Conservation (phyloP, 108 stramenopile species). For the Poteriospumella lacustris region DNA sequence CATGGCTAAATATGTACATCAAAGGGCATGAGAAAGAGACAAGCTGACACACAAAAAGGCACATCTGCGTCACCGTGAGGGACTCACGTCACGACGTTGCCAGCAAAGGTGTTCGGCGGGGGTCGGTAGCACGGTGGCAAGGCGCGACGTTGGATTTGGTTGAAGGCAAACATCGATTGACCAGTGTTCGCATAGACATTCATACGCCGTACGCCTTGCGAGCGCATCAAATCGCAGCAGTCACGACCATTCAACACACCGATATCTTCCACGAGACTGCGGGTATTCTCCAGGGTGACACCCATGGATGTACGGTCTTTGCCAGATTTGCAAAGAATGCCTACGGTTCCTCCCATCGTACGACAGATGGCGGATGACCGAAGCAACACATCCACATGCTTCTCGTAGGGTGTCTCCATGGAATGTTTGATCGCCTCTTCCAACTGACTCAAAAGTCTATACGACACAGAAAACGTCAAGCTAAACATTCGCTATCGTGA, state of each 20-base stretch:
- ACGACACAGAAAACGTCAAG: neutral
- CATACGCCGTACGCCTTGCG: constrained; percentile 26
- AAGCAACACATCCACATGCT: constrained; percentile 13
- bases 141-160: neutral
- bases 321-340: constrained; percentile 20
- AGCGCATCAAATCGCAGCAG: neutral
- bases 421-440: neutral
- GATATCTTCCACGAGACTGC: neutral
- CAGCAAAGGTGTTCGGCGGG: neutral
- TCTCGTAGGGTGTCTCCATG: neutral
- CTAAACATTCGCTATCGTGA: neutral
- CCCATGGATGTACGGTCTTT: constrained; percentile 29
- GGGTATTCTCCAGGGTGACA: constrained; percentile 21
- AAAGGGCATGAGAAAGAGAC: too few relatives aligned
- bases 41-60: too few relatives aligned
- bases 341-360: neutral
- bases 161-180: constrained; percentile 26
- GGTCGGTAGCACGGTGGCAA: constrained; percentile 22
- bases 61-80: too few relatives aligned
- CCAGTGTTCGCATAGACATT: constrained; percentile 32
- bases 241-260: constrained; percentile 5
- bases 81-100: constrained; percentile 20
- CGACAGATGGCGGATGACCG: neutral
- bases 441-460: neutral
- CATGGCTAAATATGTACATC: too few relatives aligned